Evolutionary conservation across 495 filamentous ascomycete genomes (phyloP).

Genomic region (Baudoinia panamericana): DNA sequence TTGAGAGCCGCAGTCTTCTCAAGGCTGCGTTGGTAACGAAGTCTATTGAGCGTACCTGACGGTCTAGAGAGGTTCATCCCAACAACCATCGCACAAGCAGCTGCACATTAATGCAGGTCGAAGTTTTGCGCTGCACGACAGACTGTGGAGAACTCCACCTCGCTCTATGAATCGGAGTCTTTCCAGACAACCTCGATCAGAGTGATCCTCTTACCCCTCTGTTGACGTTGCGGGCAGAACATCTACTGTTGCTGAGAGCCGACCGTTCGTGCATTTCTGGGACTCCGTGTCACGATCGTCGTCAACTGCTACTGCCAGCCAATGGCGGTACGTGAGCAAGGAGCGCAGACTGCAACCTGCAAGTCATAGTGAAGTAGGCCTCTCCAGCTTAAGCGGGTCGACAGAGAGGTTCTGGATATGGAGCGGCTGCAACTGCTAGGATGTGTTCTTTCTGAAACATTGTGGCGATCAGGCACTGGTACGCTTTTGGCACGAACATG

Average conservation of each 20-base stretch:
- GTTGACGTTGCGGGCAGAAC: constrained; percentile 6
- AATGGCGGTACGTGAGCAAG: too few species aligned
- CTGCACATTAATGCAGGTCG: too few species aligned
- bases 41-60: constrained; percentile 8
- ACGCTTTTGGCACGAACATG: constrained; percentile 18
- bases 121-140: too few species aligned
- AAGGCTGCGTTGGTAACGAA: constrained; percentile 7
- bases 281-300: too few species aligned
- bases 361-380: too few species aligned
- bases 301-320: too few species aligned
- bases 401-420: too few species aligned
- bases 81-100: background rate
- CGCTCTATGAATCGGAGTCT: constrained; percentile 6
- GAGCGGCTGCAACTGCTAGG: too few species aligned
- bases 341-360: too few species aligned
- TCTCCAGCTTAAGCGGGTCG: too few species aligned
- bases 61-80: background rate
- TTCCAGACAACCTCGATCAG: constrained; percentile 4
- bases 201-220: background rate
- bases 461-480: constrained; percentile 4
- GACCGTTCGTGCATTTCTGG: too few species aligned
- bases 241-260: too few species aligned
- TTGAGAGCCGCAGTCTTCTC: background rate
- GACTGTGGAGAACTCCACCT: background rate
- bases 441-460: constrained; percentile 14